phyloP scores from a whole-genome alignment of 164 flowering plant genomes.

The Berberis thunbergii region DNA sequence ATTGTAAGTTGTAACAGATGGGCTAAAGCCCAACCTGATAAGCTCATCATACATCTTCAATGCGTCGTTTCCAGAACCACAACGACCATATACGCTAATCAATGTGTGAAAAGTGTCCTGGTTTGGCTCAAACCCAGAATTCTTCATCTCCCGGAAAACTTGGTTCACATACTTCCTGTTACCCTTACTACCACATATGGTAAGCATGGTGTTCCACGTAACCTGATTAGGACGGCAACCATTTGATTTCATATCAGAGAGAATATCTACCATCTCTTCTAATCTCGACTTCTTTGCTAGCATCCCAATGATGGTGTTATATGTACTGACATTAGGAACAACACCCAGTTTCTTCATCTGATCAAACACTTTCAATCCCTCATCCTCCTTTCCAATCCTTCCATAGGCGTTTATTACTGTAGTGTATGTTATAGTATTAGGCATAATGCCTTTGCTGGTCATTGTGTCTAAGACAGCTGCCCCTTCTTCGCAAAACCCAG shows the following conservation, averaged over 20 bases:
- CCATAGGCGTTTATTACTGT: constrained; percentile 85
- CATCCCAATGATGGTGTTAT: constrained; percentile 72
- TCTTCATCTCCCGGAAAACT: constrained; percentile 74
- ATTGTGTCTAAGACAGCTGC: constrained; percentile 59
- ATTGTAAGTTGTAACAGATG: constrained; percentile 76
- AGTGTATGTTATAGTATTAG: constrained; percentile 81
- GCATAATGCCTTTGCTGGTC: constrained; percentile 35
- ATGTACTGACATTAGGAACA: constrained; percentile 80
- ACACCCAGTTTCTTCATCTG: constrained; percentile 71
- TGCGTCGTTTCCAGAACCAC: constrained; percentile 55
- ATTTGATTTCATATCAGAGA: constrained; percentile 57
- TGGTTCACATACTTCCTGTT: constrained; percentile 52
- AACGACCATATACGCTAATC: constrained; percentile 80
- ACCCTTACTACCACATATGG: constrained; percentile 63
- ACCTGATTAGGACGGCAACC: constrained; percentile 72
- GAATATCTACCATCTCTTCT: constrained; percentile 65
- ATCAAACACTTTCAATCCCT: constrained; percentile 54
- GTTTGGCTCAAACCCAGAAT: constrained; percentile 89
- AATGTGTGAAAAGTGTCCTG: constrained; percentile 79
- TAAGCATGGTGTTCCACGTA: constrained; percentile 91
- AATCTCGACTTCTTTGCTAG: constrained; percentile 67
- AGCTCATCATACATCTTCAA: constrained; percentile 56
- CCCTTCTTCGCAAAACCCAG: constrained; percentile 77
- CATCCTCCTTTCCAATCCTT: constrained; percentile 61
- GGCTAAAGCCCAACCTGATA: constrained; percentile 65